Evolutionary conservation across 352 stramenopile genomes (phyloP), one percentile per base, ranked within the genome.

Genomic region (Poterioochromonas sp.): DNA sequence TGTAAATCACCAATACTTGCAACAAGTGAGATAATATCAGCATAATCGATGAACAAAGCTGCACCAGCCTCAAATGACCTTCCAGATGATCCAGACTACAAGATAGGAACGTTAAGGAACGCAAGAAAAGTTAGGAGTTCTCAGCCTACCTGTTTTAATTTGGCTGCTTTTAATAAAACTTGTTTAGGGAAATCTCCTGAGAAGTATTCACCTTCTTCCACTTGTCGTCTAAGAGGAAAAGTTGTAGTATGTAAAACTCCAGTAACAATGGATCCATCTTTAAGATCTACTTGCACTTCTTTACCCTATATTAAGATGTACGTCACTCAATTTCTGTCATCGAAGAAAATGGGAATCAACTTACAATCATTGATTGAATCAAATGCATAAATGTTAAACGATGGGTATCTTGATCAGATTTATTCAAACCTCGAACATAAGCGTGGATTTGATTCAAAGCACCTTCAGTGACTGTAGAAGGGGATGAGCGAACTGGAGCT

Each of bases 231-330:
- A n/a, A n/a, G n/a, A n/a, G n/a, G n/a, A 8, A 29, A 29, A 43
- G 62, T 71, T n/a, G 62, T 29, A n/a, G 62, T 49, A 43, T 71
- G 32, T 32, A 71, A 49, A 43, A 71, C 34, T 18, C 62, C 62
- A 26, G 12, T 37, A 26, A 47, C 12, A 18, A 44, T 32, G 11
- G 8, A 41, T 40, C 35, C 35, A 71, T 71, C 62, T n/a, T n/a
- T 29, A 18, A 44, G 39, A 34, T 44, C 29, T 26, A 44, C 62
- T 12, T 49, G 8, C 3, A 71, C 62, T 44, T 71, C 62, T 35
- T 11, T 40, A 2, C 62, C 62, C 34, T 68, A 40, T 68, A 40
- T 5, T 18, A 68, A 32, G 8, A 68, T 26, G 26, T 37, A n/a
- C 26, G 5, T 26, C 15, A 58, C 47, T 15, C 15, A 58, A 15